A percentile compares a stretch with the other conserved stretches of the same genome.
Evolutionary conservation across 2,329 filamentous ascomycete genomes (phyloP).

Genomic region (Fusarium nematophilum): DNA sequence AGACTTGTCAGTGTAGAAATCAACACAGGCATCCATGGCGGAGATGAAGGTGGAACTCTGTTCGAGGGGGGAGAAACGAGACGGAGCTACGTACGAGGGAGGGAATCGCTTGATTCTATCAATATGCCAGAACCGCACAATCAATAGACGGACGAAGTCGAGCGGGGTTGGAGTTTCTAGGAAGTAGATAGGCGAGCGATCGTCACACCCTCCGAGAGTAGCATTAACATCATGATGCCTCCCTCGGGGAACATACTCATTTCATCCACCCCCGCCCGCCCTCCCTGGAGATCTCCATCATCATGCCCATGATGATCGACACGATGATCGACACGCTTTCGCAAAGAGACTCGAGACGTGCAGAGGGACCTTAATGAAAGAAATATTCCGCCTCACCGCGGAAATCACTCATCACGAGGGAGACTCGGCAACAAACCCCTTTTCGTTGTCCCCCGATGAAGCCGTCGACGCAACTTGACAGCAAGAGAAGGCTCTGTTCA

Average conservation of each 20-base stretch:
- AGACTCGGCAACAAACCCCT: constrained; percentile 14
- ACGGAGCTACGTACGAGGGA: constrained; percentile 16
- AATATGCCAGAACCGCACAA: constrained; percentile 26
- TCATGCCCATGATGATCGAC: constrained; percentile 7
- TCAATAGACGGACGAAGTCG: constrained; percentile 19
- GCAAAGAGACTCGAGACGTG: constrained; percentile 14
- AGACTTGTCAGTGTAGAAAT: constrained; percentile 8
- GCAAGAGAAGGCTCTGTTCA: constrained; percentile 5
- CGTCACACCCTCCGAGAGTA: constrained; percentile 6
- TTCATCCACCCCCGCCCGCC: constrained; percentile 26
- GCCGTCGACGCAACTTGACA: constrained; percentile 1
- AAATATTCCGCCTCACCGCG: constrained; percentile 14
- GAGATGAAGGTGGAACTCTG: constrained; percentile 16
- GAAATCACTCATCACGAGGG: constrained; percentile 15
- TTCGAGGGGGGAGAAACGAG: constrained; percentile 2
- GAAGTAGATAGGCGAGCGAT: constrained; percentile 31
- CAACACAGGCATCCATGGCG: constrained; percentile 11
- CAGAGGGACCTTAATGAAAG: constrained; percentile 36
- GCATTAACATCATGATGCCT: constrained; percentile 31
- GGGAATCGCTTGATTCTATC: constrained; percentile 32
- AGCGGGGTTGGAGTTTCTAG: constrained; percentile 1
- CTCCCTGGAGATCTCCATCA: constrained; percentile 27
- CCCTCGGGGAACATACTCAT: constrained; percentile 24
- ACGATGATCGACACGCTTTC: constrained; percentile 27
- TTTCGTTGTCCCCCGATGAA: background rate